Evolutionary conservation across 179 eudicot genomes (phyloP), one percentile per base, ranked within the genome.

Genomic region (Actinidia polygama): DNA sequence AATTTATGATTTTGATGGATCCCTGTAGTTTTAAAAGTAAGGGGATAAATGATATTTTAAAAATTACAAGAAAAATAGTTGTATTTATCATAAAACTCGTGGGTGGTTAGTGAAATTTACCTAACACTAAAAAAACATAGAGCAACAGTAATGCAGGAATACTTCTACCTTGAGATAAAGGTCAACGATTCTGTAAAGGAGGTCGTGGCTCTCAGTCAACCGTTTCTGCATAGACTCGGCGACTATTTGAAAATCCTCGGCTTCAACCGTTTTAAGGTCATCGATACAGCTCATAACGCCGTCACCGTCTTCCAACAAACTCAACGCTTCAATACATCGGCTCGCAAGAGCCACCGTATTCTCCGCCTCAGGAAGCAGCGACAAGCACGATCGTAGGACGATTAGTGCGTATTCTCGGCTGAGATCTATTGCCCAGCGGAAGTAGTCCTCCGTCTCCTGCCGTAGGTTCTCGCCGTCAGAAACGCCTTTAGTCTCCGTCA

Each of bases 281-380:
- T 89, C 89, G 15, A 88, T 87, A 55, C 89, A 90, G 51, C 84
- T 76, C 79, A 91, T 79, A 53, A 79, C 87, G 16, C 78, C 86
- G 76, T 83, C 88, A 6, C 50, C 87, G 67, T 86, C 94, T 0
- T 83, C 90, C 79, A 64, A 79, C 80, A 78, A 72, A 58, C 87
- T 88, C 85, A 96, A 30, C 62, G 87, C 89, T 73, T 90, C 93
- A 10, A 96, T 74, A 68, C 98, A 96, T 18, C 95, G 83, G 78
- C 94, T 96, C 4, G 88, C 88, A 6, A 96, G 90, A 51, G 63
- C 77, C 70, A 89, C 90, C 82, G 82, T 82, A 21, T 86, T 90
- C 87, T 96, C 98, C 14, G 90, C 91, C 85, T 94, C 96, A 40
- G 98, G 99, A 0, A 96, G 87, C 85, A 93, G 85, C 49, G 79